Conservation (phyloP, 2,329 filamentous ascomycete genomes). For the Coniochaeta hoffmannii region DNA sequence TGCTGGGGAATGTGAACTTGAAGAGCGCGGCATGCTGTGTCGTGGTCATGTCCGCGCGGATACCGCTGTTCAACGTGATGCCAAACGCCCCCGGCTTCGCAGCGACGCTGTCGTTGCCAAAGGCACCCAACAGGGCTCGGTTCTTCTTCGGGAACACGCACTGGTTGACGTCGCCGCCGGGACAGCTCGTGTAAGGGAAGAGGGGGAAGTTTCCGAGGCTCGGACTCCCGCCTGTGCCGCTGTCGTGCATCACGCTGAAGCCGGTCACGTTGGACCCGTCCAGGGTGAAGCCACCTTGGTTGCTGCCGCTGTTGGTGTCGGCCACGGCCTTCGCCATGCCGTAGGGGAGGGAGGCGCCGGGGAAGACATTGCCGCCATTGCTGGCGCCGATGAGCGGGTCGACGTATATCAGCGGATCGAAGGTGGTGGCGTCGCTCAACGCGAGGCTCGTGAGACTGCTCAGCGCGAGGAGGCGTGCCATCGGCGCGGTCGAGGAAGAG, state of each 20-base stretch:
- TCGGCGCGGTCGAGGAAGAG: not conserved
- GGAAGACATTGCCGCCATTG: constrained; percentile 35
- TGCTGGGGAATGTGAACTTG: constrained; percentile 52
- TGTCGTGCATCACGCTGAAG: constrained; percentile 52
- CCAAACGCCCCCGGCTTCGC: constrained; percentile 60
- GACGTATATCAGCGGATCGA: constrained; percentile 16
- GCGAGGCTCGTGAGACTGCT: not conserved
- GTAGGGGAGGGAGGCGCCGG: constrained; percentile 34
- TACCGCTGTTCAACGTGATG: constrained; percentile 48
- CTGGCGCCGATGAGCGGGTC: constrained; percentile 33
- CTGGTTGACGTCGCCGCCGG: constrained; percentile 50
- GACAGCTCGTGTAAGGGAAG: constrained; percentile 58
- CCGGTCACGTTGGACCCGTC: constrained; percentile 42
- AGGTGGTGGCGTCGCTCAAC: not conserved
- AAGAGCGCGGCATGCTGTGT: constrained; percentile 61
- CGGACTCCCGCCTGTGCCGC: constrained; percentile 48
- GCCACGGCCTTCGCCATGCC: constrained; percentile 51
- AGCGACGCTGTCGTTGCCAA: constrained; percentile 41
- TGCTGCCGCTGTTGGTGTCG: constrained; percentile 44
- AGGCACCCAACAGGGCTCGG: constrained; percentile 31
- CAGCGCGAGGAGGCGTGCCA: not conserved
- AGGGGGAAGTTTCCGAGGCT: constrained; percentile 69
- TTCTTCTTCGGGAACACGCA: constrained; percentile 51
- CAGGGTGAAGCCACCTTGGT: constrained; percentile 50
- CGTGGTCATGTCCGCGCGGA: constrained; percentile 60